Evolutionary conservation across 768 basidiomycete genomes (phyloP), one percentile per base, ranked within the genome.

Genomic region (Tricholoma flavovirens): DNA sequence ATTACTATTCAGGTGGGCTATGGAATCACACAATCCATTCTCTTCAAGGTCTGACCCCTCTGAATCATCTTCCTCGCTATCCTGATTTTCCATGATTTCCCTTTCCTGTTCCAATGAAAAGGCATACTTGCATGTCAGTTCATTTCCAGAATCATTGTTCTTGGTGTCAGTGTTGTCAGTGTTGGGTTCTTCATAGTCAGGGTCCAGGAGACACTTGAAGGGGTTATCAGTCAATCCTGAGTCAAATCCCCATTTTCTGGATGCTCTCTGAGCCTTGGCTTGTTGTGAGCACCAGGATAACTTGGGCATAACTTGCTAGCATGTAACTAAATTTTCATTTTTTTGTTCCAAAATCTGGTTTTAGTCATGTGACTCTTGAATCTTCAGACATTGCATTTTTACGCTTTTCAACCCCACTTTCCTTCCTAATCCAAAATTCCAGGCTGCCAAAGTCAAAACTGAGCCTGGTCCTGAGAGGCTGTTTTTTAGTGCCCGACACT

Each of bases 381-480:
- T 48, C 50, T 50, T 58, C 19, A 36, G 48, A 54, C 15, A 54
- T 58, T 46, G 40, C 36, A 49, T 58, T 58, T 58, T 55, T 55
- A 59, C 26, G 35, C 52, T 19, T 49, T 49, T 54, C 17, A 17
- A 29, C 46, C 35, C 35, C 26, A 29, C 29, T 52, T 57, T 57
- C 51, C 32, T 29, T 42, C 55, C 55, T 56, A 56, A 42, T 38
- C 33, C 33, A 29, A 50, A 24, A 40, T 36, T 6, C 40, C 22
- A 24, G 19, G 19, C 14, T 4, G 22, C 35, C 19, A 24, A 40
- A 38, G 24, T 42, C 48, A 40, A 51, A 56, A 56, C 40, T 56
- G 48, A 19, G 38, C 21, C 40, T 21, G 8, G 36, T 33, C 46
- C 35, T 45, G 56, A 52, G 17, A 26, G 50, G 56, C 51, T 33